phyloP scores from a whole-genome alignment of 176 grass and related monocot genomes.

The Hordeum marinum region DNA sequence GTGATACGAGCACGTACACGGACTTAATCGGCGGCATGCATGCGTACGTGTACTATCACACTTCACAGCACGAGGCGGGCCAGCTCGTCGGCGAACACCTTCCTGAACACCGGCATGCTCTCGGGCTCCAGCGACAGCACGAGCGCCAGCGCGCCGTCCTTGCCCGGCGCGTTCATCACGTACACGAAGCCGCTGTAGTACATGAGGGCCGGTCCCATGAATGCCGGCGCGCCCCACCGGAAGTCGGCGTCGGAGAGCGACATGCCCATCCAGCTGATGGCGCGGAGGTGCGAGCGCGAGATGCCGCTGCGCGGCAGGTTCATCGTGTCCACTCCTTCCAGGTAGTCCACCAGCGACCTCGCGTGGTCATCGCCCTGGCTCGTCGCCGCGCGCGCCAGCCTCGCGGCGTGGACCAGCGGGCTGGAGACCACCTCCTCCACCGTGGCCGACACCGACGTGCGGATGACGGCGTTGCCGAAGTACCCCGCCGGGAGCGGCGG shows the following conservation, averaged over 20 bases:
- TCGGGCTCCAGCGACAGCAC: not conserved
- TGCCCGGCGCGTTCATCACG: conserved; percentile 49
- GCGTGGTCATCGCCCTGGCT: conserved; percentile 35
- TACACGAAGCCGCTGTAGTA: conserved; percentile 56
- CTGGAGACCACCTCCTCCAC: conserved; percentile 19
- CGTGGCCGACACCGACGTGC: conserved; percentile 25
- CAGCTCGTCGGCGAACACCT: conserved; percentile 45
- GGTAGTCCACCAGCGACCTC: conserved; percentile 48
- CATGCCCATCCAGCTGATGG: conserved; percentile 65
- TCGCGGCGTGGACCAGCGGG: conserved; percentile 10
- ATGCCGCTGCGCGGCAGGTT: conserved; percentile 28
- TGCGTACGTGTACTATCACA: too few relatives aligned
- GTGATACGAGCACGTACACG: too few relatives aligned
- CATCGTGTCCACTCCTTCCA: conserved; percentile 35
- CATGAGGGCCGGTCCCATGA: conserved; percentile 43
- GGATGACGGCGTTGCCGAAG: conserved; percentile 53
- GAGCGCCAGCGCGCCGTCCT: conserved; percentile 19
- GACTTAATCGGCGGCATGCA: too few relatives aligned
- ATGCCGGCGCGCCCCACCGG: conserved; percentile 51
- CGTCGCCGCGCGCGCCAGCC: conserved; percentile 22
- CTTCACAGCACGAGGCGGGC: not conserved
- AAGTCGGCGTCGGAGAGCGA: conserved; percentile 41
- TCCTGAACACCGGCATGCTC: conserved; percentile 30
- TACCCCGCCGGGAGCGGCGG: conserved; percentile 45
- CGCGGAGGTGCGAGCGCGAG: conserved; percentile 30